Percentiles rank a stretch among this genome's conserved stretches.
Evolutionary conservation across 2,329 filamentous ascomycete genomes (phyloP).

Genomic region (Aspergillus puulaauensis): DNA sequence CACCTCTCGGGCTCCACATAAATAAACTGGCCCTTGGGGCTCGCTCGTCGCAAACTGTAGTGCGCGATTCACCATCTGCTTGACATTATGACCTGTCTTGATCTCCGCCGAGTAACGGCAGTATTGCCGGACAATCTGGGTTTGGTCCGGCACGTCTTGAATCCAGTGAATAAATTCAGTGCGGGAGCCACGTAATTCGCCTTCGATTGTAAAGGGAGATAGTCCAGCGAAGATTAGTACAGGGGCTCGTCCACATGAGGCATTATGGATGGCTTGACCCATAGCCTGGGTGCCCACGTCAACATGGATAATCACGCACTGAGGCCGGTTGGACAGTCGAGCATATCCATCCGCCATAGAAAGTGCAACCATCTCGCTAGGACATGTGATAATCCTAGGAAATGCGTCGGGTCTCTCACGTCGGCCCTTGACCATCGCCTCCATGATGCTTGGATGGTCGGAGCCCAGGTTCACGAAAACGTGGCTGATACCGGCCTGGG

Average conservation of each 20-base stretch:
- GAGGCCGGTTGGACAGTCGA: conserved; percentile 67
- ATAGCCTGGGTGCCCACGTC: conserved; percentile 80
- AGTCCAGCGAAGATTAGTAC: conserved; percentile 77
- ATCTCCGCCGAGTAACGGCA: no score
- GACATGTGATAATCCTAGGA: conserved; percentile 73
- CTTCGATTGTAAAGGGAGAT: conserved; percentile 73
- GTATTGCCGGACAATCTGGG: no score
- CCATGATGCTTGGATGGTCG: conserved; percentile 70
- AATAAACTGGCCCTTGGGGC: no score
- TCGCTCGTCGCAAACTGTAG: no score
- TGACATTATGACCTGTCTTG: no score
- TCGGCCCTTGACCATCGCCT: conserved; percentile 76
- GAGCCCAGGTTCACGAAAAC: conserved; percentile 55
- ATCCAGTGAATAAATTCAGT: conserved; percentile 67
- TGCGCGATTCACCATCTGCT: no score
- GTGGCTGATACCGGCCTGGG: conserved; percentile 43
- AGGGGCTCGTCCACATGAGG: conserved; percentile 70
- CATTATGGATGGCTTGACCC: conserved; percentile 75
- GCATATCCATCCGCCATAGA: conserved; percentile 84
- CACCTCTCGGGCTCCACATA: no score
- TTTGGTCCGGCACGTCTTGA: no score
- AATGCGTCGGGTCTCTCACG: conserved; percentile 66
- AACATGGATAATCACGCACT: conserved; percentile 77
- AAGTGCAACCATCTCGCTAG: conserved; percentile 83
- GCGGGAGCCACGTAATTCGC: conserved; percentile 70